Evolutionary conservation across 805 yeast genomes (phyloP).

Genomic region (Candida oleophila): DNA sequence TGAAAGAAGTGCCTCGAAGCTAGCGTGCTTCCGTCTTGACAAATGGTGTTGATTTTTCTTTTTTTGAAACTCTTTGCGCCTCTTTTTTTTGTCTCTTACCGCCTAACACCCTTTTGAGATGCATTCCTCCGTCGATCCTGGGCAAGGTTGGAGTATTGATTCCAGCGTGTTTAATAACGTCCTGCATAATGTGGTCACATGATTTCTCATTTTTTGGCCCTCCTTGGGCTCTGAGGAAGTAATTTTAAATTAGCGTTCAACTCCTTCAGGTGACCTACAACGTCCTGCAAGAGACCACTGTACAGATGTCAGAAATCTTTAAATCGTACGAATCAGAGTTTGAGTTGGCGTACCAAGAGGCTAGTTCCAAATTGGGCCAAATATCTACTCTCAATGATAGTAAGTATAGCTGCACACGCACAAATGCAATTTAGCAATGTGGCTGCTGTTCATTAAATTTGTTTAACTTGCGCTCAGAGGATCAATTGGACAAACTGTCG

Average conservation of each 20-base stretch:
- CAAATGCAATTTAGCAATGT: not conserved
- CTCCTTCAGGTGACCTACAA: not conserved
- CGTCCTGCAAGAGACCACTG: not conserved
- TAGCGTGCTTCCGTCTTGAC: too few species aligned
- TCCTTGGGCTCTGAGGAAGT: not conserved
- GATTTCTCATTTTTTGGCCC: too few species aligned
- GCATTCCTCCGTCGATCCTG: too few species aligned
- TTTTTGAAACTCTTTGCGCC: too few species aligned
- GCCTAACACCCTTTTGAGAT: too few species aligned
- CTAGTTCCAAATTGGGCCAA: conserved; percentile 61
- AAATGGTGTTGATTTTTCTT: too few species aligned
- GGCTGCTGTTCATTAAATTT: not conserved
- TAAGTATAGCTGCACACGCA: conserved; percentile 13
- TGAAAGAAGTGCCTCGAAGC: too few species aligned
- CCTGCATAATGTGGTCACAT: too few species aligned
- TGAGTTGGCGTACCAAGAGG: conserved; percentile 67
- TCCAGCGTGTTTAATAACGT: too few species aligned
- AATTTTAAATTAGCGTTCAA: not conserved
- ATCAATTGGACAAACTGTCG: not conserved
- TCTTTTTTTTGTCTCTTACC: too few species aligned
- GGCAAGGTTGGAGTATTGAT: too few species aligned
- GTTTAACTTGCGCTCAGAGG: not conserved
- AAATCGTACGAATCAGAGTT: conserved; percentile 69
- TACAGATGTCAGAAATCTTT: conserved; percentile 51
- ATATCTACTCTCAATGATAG: conserved; percentile 48